Base-by-base conservation (phyloP, 2,329 filamentous ascomycete species). In the Penicillium oxalicum region DNA sequence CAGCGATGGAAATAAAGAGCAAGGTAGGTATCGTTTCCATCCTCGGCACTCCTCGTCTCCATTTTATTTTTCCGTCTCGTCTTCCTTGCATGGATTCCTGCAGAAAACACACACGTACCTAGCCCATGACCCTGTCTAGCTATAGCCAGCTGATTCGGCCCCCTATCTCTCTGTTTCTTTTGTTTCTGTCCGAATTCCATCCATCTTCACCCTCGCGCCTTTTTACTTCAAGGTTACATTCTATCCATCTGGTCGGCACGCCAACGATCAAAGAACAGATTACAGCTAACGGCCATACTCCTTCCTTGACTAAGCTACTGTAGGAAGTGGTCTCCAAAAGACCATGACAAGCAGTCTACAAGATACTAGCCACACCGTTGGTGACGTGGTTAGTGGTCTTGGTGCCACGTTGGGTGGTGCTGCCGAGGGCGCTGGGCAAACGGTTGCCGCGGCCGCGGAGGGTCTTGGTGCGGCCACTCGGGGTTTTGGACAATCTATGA, bases 351-450 rank as follows among this genome's bases (percentile, higher is more conserved):
- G 57, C 45, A 64, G 60, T 4, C 56, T 60, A 28, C 49, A 53
- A 18, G 62, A 60, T 36, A 48, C 61, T 3, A 60, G 58, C 11
- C 44, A 41, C 25, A 59, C 58, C 25, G 50, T 59, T 5, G 59
- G 61, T 29, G 53, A 56, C 25, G 44, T 61, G 0, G 49, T 62
- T 12, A 55, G 60, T 48, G 62, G 61, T 26, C 48, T 63, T 11
- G 63, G 63, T 42, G 61, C 59, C 39, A 59, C 60, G 4, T 56
- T 59, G 32, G 57, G 60, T 29, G 55, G 57, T 34, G 57, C 55
- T 9, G 57, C 59, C 38, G 48, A 57, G 40, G 61, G 57, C 5
- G 52, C 65, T 11, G 63, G 64, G 36, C 57, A 67, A 43, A 68
- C 65, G 5, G 59, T 66, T 35, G 52, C 52, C 12, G 57, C 56